phyloP scores from a whole-genome alignment of 1,284 basidiomycete species.

The Ceratobasidium papillatum region DNA sequence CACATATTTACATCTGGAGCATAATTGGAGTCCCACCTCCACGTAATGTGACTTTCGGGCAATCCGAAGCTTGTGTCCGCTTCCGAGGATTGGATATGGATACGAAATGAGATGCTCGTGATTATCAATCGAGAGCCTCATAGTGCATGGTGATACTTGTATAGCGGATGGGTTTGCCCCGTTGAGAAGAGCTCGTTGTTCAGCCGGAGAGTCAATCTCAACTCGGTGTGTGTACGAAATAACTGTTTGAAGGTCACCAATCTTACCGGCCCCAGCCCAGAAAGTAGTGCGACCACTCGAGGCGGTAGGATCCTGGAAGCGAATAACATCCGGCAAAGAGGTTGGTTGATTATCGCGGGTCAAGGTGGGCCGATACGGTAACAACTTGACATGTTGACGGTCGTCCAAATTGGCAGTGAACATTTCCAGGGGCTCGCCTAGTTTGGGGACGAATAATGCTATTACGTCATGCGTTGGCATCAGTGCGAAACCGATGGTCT shows the following conservation, averaged over 20 bases:
- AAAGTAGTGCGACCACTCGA: not conserved
- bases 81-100: slow-evolving; percentile 18
- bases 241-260: not conserved
- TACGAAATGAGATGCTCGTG: not conserved
- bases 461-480: not conserved
- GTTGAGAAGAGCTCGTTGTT: not conserved
- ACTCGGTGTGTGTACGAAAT: not conserved
- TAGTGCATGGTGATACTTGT: slow-evolving; percentile 9
- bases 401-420: not conserved
- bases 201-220: not conserved
- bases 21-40: not conserved
- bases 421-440: not conserved
- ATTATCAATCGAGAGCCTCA: not conserved
- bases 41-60: slow-evolving; percentile 18
- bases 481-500: not conserved
- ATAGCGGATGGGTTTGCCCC: not conserved
- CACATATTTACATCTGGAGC: not conserved
- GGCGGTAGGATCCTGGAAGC: not conserved
- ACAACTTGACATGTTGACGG: not conserved
- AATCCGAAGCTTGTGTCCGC: not conserved
- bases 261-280: no score
- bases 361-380: not conserved
- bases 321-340: not conserved
- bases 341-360: not conserved
- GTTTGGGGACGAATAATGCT: not conserved